Conservation (phyloP, 2,329 filamentous ascomycete species). For the Fusarium buxicola region DNA sequence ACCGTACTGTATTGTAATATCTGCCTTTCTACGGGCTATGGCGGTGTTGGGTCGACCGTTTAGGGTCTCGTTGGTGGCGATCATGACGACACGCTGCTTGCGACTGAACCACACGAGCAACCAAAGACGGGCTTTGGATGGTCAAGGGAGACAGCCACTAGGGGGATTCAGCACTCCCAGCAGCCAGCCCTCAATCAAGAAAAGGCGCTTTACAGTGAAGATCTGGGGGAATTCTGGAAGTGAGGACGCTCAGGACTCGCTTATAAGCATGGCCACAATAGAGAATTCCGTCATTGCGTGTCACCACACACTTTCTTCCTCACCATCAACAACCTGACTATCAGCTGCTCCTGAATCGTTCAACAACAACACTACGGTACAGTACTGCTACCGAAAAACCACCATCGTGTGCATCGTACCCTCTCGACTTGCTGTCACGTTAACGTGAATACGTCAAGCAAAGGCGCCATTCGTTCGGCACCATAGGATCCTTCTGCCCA, state of each 20-base stretch:
- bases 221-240: not conserved
- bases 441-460: conserved; percentile 28
- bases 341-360: conserved; percentile 32
- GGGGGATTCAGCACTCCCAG: not conserved
- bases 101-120: conserved; percentile 16
- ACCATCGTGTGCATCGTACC: conserved; percentile 3
- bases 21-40: conserved; percentile 20
- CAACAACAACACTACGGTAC: not conserved
- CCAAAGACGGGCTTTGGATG: conserved; percentile 1
- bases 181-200: not conserved
- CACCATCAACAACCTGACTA: conserved; percentile 33
- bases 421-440: conserved; percentile 28
- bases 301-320: conserved; percentile 5
- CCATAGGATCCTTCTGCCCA: conserved; percentile 17
- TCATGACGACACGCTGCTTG: conserved; percentile 42
- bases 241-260: conserved; percentile 19
- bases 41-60: conserved; percentile 22
- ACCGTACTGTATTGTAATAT: not conserved
- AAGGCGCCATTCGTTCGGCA: conserved; percentile 23
- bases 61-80: conserved; percentile 23
- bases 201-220: not conserved
- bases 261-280: conserved; percentile 32
- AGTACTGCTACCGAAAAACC: conserved; percentile 10
- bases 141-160: not conserved
- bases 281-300: conserved; percentile 12